Base-by-base conservation (phyloP, 164 flowering plant genomes). In the Stephania yunnanensis region DNA sequence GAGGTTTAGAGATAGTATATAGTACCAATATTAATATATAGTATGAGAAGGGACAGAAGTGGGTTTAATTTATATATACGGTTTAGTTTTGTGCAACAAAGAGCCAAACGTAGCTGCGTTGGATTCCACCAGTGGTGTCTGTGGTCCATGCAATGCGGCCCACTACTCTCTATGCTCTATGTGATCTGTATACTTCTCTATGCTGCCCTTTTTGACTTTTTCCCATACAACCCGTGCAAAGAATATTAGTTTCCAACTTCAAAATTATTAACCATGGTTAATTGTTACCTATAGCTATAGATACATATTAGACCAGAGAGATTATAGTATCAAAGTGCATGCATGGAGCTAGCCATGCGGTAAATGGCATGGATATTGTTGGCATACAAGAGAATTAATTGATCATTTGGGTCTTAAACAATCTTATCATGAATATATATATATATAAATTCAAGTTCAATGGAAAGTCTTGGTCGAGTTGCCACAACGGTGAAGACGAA, bases 111-210 rank as follows among this genome's bases (percentile, higher is more conserved):
- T 61, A n/a, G 25, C 66, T n/a, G 20, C 66, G 25, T 61, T 61
- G 66, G 66, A 61, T 61, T 61, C 66, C 66, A 61, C 66, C 66
- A 19, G 20, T 19, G 66, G 66, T 61, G 66, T n/a, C 22, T 61
- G 66, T n/a, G 66, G 22, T 61, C 66, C 66, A 61, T 61, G 66
- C 66, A 61, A 61, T 61, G 66, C 20, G 66, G 42, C 66, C 66
- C 66, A 61, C 66, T 61, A n/a, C 66, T 61, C 64, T 55, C 65
- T 36, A 36, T 36, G 42, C 42, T 50, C 55, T 19, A 58, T 19
- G 22, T 6, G 66, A 61, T 1, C 25, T 61, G 66, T 61, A 25
- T 25, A 19, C 7, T 6, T 61, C 66, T 61, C 66, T 20, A 5
- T 3, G 22, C 25, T 61, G 20, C 25, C 7, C 25, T 61, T 61